These are phyloP conservation scores for Fusarium albosuccineum DNA, from an alignment of 2,329 filamentous ascomycete species.

Conservation along the genomic window DNA sequence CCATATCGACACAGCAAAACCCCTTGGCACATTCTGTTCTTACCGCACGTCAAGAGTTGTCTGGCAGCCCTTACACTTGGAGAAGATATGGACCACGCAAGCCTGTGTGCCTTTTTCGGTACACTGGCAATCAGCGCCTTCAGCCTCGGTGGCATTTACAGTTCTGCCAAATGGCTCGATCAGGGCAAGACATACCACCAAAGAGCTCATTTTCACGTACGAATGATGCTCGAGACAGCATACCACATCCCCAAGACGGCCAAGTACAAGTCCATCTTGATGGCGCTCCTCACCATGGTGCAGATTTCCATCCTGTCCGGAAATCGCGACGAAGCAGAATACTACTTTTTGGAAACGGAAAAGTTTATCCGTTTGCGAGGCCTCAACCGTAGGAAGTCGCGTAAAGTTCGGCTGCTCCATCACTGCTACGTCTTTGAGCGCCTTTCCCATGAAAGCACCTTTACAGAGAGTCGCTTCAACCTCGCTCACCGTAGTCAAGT, in stretches of 20 bases:
- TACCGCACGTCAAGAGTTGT: conserved; percentile 29
- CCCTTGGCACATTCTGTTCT: conserved; percentile 32
- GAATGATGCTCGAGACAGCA: conserved; percentile 20
- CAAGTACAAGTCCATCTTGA: conserved; percentile 36
- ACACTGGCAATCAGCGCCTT: conserved; percentile 34
- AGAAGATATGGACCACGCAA: conserved; percentile 31
- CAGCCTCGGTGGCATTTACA: conserved; percentile 24
- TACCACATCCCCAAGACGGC: conserved; percentile 32
- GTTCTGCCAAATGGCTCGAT: conserved; percentile 18
- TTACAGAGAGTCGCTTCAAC: conserved; percentile 14
- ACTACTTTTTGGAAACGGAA: conserved; percentile 36
- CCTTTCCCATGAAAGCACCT: conserved; percentile 23
- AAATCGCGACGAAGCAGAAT: conserved; percentile 26
- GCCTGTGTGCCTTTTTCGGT: conserved; percentile 31
- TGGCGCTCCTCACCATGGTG: conserved; percentile 36
- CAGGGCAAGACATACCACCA: conserved; percentile 26
- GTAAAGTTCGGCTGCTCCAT: conserved; percentile 29
- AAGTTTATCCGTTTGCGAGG: conserved; percentile 33
- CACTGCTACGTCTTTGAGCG: conserved; percentile 36
- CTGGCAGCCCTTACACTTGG: conserved; percentile 26
- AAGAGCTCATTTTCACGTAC: conserved; percentile 13
- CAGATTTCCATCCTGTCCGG: conserved; percentile 28
- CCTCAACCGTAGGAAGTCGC: conserved; percentile 27
- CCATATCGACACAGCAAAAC: conserved; percentile 38
- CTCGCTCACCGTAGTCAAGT: conserved; percentile 20